Evolutionary conservation across 1,284 basidiomycete genomes (phyloP).

Genomic region (Ustilago nuda): DNA sequence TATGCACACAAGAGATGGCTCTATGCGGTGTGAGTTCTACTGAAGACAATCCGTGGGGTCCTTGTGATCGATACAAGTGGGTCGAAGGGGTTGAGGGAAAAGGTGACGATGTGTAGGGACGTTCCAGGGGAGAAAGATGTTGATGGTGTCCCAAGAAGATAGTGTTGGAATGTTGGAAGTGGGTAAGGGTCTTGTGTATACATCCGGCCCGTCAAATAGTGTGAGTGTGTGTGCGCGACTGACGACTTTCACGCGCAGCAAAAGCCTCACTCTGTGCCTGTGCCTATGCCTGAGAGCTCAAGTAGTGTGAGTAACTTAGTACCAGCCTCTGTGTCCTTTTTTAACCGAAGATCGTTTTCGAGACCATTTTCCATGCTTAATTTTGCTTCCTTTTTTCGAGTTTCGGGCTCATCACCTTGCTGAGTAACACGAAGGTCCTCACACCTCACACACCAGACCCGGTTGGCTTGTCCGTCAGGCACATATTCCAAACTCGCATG

Average conservation of each 20-base stretch:
- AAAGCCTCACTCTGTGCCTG: background rate
- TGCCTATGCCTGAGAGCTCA: slow-evolving; percentile 1
- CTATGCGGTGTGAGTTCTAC: slow-evolving; percentile 3
- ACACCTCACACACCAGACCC: background rate
- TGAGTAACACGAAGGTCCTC: background rate
- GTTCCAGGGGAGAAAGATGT: slow-evolving; percentile 1
- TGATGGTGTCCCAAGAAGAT: background rate
- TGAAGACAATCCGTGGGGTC: background rate
- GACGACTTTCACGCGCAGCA: slow-evolving; percentile 19
- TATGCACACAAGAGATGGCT: slow-evolving; percentile 7
- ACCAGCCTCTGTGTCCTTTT: background rate
- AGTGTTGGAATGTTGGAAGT: too few relatives aligned
- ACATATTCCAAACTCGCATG: background rate
- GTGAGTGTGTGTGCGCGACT: background rate
- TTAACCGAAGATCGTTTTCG: background rate
- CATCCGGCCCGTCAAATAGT: background rate
- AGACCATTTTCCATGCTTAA: background rate
- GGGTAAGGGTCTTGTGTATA: background rate
- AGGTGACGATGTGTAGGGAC: background rate
- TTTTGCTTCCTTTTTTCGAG: background rate
- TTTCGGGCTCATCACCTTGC: background rate
- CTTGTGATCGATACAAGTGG: slow-evolving; percentile 1
- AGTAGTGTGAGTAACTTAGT: background rate
- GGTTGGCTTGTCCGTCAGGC: too few relatives aligned
- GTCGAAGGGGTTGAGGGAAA: background rate